A percentile compares a stretch with the other conserved stretches of the same genome.
These are phyloP conservation scores for Parvularia atlantis DNA, from an alignment of 78 protist species.

Conservation along the genomic window DNA sequence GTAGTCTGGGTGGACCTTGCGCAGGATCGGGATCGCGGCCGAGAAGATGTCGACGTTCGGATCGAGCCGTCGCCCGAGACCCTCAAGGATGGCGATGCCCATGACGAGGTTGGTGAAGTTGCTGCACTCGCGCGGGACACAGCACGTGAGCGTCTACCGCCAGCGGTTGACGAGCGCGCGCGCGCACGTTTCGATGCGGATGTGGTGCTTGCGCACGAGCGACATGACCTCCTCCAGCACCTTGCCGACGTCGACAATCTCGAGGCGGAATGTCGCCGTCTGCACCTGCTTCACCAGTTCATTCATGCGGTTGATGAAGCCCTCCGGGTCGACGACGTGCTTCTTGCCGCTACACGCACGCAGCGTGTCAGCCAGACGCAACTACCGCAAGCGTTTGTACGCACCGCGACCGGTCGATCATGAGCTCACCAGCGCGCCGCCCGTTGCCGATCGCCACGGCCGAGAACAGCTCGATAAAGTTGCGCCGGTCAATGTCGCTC, in stretches of 20 bases:
- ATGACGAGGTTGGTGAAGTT: constrained; percentile 15
- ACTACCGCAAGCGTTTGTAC: no score
- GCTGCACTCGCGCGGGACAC: constrained; percentile 7
- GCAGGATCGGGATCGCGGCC: no score
- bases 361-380: no score
- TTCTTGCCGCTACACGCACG: constrained; percentile 7
- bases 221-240: constrained; percentile 2
- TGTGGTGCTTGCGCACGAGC: constrained; percentile 13
- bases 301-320: constrained; percentile 1
- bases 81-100: constrained; percentile 33
- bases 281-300: constrained; percentile 2
- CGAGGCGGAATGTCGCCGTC: not conserved
- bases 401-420: constrained; percentile 14
- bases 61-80: constrained; percentile 20
- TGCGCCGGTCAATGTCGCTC: not conserved
- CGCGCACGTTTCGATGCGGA: not conserved
- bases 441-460: constrained; percentile 20
- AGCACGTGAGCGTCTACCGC: not conserved
- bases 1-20: no score
- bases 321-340: constrained; percentile 15
- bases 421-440: not conserved
- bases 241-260: not conserved
- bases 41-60: constrained; percentile 13
- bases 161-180: not conserved
- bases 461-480: constrained; percentile 15